Evolutionary conservation across 2,329 filamentous ascomycete species (phyloP), one percentile per base, ranked within the genome.

Genomic region (Fusarium chuoi): DNA sequence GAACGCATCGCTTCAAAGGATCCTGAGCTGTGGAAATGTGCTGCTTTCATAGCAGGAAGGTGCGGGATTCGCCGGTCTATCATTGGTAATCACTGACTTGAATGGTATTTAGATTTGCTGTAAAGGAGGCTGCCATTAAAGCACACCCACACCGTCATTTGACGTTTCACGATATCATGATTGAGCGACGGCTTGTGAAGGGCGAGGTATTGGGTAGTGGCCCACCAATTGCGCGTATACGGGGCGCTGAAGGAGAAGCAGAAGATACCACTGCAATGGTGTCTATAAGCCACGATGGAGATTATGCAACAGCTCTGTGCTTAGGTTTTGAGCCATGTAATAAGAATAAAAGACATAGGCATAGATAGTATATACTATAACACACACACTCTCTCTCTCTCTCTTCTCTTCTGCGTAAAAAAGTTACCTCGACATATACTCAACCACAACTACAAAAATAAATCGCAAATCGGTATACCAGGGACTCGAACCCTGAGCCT

Each of bases 261-360:
- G 79, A 75, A n/a, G 80, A 85, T 67, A 88, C 90, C 73, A 85
- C 90, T 56, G 94, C 91, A 20, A 86, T 89, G 77, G 80, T 98
- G 49, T 96, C 92, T 68, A 97, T 98, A 76, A 96, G 93, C 78
- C 95, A 98, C 80, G 95, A 98, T 81, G 91, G 89, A 5, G 92
- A 94, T 13, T 97, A 95, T 82, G 94, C 94, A 15, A 91, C 88
- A 26, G 93, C 92, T 12, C 86, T 92, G 2, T 93, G 91, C 72
- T 73, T 94, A 39, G 90, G 88, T n/a, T 76, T 78, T 35, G 79
- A 82, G 15, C 66, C 68, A 35, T 35, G 52, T 30, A 30, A 45
- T 22, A 14, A 38, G 15, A 20, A n/a, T 8, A 39, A 24, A n/a
- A 11, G n/a, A 20, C n/a, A n/a, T 10, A 11, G 6, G 9, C 6